Base-by-base conservation (phyloP, 2,329 filamentous ascomycete species). In the Claviceps digitariae region DNA sequence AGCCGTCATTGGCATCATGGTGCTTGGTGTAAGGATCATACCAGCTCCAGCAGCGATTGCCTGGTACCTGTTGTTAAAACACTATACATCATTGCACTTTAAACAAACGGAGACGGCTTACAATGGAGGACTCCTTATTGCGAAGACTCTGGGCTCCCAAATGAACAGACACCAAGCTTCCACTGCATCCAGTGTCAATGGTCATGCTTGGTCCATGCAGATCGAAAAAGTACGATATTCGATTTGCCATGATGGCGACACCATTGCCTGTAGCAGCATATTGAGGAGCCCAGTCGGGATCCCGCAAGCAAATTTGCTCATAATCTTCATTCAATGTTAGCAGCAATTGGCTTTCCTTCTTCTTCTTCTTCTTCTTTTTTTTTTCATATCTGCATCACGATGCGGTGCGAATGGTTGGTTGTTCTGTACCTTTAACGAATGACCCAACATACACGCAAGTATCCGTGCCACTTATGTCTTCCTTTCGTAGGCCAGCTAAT, bases 101-200 rank as follows among this genome's bases (percentile, higher is more conserved):
- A 2, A 8, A 8, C 4, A n/a, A 21, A 8, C 47, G 7, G 40
- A 36, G 1, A n/a, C 1, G 29, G 31, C 63, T 54, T 58, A 68
- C 74, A 40, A 72, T 57, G 4, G 66, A 68, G 0, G 69, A 68
- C 48, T 79, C 74, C 2, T 72, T 69, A 23, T 59, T 66, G 8
- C 71, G 65, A 1, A 82, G 63, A 25, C 72, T 74, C 51, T 77
- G 74, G 20, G 72, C 73, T 2, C 75, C 78, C 36, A 76, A 63
- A 58, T 82, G 74, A 3, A 82, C 67, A 0, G 75, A 74, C 4
- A 79, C 73, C 21, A 82, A 66, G 49, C 74, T 76, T 12, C 73
- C 74, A 25, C 77, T 81, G 62, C 79, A 83, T 21, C 76, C 79
- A 1, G 79, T 82, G 51, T 82, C 78, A 15, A 82, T 64, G 0